Conservation (phyloP, 2,329 filamentous ascomycete genomes). For the Trichoderma sp. region DNA sequence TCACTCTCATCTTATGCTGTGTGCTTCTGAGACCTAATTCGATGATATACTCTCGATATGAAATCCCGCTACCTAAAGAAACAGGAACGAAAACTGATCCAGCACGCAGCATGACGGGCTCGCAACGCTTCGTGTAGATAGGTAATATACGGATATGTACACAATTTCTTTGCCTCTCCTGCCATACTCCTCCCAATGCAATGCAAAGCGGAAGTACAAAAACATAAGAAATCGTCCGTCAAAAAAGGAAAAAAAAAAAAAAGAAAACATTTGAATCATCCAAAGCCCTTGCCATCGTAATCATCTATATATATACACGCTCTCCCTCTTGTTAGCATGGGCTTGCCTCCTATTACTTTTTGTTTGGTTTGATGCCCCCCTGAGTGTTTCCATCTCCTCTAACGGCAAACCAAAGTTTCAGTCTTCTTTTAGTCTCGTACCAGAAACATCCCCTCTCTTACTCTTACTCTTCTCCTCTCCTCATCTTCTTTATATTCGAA, state of each 20-base stretch:
- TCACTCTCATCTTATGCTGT: background rate
- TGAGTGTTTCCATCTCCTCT: background rate
- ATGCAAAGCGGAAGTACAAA: background rate
- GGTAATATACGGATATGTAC: background rate
- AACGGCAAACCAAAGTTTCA: background rate
- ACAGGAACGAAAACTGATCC: background rate
- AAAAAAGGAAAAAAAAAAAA: background rate
- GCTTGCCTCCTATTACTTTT: background rate
- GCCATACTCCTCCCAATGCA: constrained; percentile 4
- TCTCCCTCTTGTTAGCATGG: background rate
- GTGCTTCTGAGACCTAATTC: background rate
- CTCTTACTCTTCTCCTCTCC: background rate
- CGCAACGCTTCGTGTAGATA: background rate
- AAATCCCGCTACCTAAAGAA: background rate
- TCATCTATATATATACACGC: background rate
- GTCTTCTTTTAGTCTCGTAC: background rate
- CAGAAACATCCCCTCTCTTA: background rate
- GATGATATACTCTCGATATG: background rate
- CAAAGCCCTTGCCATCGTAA: background rate
- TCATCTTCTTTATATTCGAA: background rate
- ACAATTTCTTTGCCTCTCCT: background rate
- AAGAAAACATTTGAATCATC: background rate
- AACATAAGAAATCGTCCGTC: background rate
- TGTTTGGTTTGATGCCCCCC: background rate
- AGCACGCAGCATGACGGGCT: background rate